Conservation (phyloP, 345 rosid species). For the Heritiera littoralis region DNA sequence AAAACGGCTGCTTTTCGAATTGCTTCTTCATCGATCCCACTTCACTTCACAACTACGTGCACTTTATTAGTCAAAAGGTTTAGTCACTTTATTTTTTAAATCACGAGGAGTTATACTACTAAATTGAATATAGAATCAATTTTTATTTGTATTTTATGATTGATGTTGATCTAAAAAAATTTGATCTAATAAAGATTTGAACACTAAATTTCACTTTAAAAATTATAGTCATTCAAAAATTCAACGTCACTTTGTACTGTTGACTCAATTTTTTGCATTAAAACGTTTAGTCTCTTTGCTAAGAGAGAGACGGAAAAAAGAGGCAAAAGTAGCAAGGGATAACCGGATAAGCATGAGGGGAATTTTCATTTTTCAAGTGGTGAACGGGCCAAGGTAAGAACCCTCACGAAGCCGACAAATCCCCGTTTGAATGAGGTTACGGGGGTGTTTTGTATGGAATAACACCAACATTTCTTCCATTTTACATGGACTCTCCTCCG, state of each 20-base stretch:
- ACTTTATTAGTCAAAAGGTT: conserved; percentile 34
- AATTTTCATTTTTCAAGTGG: background rate
- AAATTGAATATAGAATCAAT: no score
- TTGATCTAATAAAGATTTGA: no score
- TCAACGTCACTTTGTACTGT: no score
- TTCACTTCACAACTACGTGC: background rate
- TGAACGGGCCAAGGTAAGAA: conserved; percentile 12
- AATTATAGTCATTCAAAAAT: no score
- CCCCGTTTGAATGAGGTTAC: conserved; percentile 43
- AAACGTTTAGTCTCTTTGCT: background rate
- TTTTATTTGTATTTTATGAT: no score
- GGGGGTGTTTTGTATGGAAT: conserved; percentile 32
- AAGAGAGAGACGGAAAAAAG: background rate
- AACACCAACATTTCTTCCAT: conserved; percentile 23
- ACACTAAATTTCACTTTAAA: no score
- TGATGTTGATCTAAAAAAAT: no score
- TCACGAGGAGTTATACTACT: no score
- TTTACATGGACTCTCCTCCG: conserved; percentile 19
- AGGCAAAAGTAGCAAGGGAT: background rate
- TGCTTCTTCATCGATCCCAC: conserved; percentile 17
- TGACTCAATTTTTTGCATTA: conserved; percentile 20
- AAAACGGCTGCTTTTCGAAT: conserved; percentile 24
- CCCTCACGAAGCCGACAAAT: conserved; percentile 47
- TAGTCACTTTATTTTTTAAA: background rate
- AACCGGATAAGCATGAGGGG: background rate